Evolutionary conservation across 2,329 filamentous ascomycete genomes (phyloP).

Genomic region (Fusarium lateritium): DNA sequence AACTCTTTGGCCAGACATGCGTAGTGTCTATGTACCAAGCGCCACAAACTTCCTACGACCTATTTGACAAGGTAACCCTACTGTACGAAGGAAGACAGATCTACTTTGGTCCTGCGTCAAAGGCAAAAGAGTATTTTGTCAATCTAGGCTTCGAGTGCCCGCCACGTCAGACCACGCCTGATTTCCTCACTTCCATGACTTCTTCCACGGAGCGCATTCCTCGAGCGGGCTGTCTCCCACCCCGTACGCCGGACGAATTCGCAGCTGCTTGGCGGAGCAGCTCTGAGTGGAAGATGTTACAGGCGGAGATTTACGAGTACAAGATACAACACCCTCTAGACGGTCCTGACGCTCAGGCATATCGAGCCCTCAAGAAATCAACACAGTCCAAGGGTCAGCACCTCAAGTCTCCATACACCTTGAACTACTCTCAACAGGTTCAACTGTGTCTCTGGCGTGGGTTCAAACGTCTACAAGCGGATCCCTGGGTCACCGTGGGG

Average conservation of each 20-base stretch:
- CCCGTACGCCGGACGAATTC: background rate
- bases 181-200: conserved; percentile 1
- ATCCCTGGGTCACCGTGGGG: too few relatives aligned
- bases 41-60: background rate
- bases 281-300: too few relatives aligned
- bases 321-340: too few relatives aligned
- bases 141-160: background rate
- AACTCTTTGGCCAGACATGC: background rate
- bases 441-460: too few relatives aligned
- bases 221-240: too few relatives aligned
- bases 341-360: too few relatives aligned
- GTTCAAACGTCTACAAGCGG: too few relatives aligned
- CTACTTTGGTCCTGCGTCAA: background rate
- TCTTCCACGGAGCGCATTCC: background rate
- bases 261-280: background rate
- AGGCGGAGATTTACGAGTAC: too few relatives aligned
- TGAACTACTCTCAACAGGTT: too few relatives aligned
- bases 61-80: conserved; percentile 1
- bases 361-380: too few relatives aligned
- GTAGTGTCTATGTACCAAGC: background rate
- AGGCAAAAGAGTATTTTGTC: background rate
- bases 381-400: too few relatives aligned
- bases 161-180: background rate
- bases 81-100: background rate
- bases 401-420: too few relatives aligned